These are phyloP conservation scores for Elongisporangium prolatum DNA, from an alignment of 352 stramenopile species.

Conservation along the genomic window DNA sequence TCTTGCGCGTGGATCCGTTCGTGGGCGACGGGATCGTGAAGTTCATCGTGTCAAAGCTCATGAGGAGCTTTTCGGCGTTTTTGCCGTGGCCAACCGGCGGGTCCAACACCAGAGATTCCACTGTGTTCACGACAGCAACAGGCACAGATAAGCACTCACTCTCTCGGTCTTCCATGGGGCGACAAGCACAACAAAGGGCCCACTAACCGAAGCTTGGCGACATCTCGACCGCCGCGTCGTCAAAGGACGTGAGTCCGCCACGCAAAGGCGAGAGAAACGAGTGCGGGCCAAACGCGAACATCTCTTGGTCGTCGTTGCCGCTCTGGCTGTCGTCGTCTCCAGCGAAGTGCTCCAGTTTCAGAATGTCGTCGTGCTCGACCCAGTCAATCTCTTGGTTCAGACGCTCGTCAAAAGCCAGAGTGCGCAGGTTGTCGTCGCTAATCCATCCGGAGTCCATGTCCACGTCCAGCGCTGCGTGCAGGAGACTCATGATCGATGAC, in stretches of 20 bases:
- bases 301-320: slow-evolving; percentile 38
- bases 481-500: not conserved
- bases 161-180: slow-evolving; percentile 14
- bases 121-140: slow-evolving; percentile 22
- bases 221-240: slow-evolving; percentile 40
- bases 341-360: slow-evolving; percentile 40
- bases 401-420: slow-evolving; percentile 69
- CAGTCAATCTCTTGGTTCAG: slow-evolving; percentile 83
- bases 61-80: slow-evolving; percentile 77
- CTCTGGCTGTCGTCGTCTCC: slow-evolving; percentile 28
- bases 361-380: slow-evolving; percentile 55
- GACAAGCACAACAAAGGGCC: slow-evolving; percentile 32
- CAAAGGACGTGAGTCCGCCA: slow-evolving; percentile 31
- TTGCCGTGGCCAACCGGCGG: slow-evolving; percentile 25
- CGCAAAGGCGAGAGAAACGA: slow-evolving; percentile 55
- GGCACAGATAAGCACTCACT: slow-evolving; percentile 34
- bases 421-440: slow-evolving; percentile 73
- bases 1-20: slow-evolving; percentile 47
- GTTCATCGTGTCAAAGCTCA: slow-evolving; percentile 87
- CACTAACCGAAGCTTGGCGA: slow-evolving; percentile 74
- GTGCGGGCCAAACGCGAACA: slow-evolving; percentile 57
- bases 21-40: slow-evolving; percentile 80
- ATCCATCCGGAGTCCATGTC: slow-evolving; percentile 61
- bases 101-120: slow-evolving; percentile 47
- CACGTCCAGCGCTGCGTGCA: slow-evolving; percentile 19